Evolutionary conservation across 805 yeast genomes (phyloP), one percentile per base, ranked within the genome.

Genomic region (Candida xyloterini): DNA sequence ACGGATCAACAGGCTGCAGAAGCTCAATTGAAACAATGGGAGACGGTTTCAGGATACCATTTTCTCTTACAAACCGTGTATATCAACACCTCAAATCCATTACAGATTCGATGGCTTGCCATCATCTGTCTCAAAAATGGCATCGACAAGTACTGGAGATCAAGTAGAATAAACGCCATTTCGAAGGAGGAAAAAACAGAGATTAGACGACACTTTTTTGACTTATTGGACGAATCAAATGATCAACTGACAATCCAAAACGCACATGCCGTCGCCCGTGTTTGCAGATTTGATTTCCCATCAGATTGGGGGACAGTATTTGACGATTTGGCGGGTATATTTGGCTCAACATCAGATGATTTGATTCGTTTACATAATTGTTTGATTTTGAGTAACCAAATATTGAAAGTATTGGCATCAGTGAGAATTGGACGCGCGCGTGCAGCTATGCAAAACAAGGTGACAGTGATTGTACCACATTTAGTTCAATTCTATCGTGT

Each of bases 101-200:
- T 83, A 22, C 85, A 84, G 43, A 67, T 79, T 7, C 69, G 98
- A 53, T 89, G 96, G 95, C 66, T 90, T 18, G 89, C 95, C 0
- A 72, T 88, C 1, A 91, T 91, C 29, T 84, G 84, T 48, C 79
- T 91, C 62, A 91, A 93, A 56, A 91, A 91, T 60, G 95, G 95
- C 1, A 69, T 88, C 15, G 95, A 87, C 13, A 78, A 76, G 55
- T 78, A 78, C 54, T 91, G 99, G 98, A 70, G 96, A 43, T 68
- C 81, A 1, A 70, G 87, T 0, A 69, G 86, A 14, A 63, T 70
- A 24, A 56, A 59, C 46, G 68, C 78, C 0, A 71, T 83, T 14
- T 48, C 71, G 2, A 73, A 71, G 33, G 87, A 83, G 13, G 97
- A 89, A 54, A 91, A 89, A 57, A 44, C 45, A 0, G 76, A 73